Evolutionary conservation across 768 basidiomycete species (phyloP).

Genomic region (Trametes cubensis): DNA sequence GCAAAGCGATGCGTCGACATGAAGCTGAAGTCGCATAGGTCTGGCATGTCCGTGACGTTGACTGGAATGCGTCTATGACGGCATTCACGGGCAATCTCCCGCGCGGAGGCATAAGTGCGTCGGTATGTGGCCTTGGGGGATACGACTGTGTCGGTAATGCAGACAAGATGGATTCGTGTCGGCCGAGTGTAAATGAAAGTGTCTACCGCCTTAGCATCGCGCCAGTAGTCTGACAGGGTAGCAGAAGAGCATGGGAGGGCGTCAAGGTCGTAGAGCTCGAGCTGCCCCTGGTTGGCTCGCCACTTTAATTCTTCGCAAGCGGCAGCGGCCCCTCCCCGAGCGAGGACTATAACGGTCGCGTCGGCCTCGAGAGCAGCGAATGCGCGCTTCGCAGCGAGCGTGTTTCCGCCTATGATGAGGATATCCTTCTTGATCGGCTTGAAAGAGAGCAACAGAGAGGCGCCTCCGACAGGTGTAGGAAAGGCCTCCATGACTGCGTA

Average conservation of each 20-base stretch:
- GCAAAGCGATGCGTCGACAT: conserved; percentile 82
- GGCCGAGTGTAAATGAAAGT: conserved; percentile 43
- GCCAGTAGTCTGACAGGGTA: conserved; percentile 21
- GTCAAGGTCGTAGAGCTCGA: conserved; percentile 61
- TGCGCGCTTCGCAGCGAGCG: conserved; percentile 82
- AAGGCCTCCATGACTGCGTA: conserved; percentile 23
- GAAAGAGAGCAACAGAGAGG: conserved; percentile 81
- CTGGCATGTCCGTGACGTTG: conserved; percentile 86
- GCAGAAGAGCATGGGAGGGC: conserved; percentile 41
- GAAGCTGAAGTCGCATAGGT: conserved; percentile 89
- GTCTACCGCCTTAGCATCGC: conserved; percentile 51
- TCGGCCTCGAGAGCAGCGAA: conserved; percentile 83
- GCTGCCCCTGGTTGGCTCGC: conserved; percentile 57
- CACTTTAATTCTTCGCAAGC: conserved; percentile 77
- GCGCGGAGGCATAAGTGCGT: conserved; percentile 57
- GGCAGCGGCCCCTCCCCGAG: conserved; percentile 46
- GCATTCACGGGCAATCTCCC: conserved; percentile 58
- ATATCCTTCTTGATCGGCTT: conserved; percentile 53
- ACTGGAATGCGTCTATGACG: conserved; percentile 64
- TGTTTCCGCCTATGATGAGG: conserved; percentile 77
- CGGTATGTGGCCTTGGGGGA: conserved; percentile 34
- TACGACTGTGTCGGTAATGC: conserved; percentile 79
- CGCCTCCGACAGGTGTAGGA: conserved; percentile 51
- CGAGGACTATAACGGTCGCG: conserved; percentile 67
- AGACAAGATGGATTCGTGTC: conserved; percentile 56